A percentile compares a stretch with the other conserved stretches of the same genome.
These are phyloP conservation scores for Prunus dulcis DNA, from an alignment of 306 rosid species.

Conservation along the genomic window DNA sequence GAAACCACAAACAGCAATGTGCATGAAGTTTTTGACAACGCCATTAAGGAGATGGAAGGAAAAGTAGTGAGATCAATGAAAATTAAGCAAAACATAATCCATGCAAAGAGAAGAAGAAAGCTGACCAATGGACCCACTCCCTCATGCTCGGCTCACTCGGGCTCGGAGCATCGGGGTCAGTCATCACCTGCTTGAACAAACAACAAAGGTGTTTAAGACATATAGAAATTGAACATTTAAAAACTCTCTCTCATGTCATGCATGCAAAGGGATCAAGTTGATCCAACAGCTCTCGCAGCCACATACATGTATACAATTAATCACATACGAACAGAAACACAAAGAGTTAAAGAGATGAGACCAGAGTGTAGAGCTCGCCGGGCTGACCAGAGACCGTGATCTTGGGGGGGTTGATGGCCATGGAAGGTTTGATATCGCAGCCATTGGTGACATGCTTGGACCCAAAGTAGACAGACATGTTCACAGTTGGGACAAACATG, in stretches of 20 bases:
- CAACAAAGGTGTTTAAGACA: no score
- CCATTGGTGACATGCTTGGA: slow-evolving; percentile 81
- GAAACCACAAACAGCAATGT: slow-evolving; percentile 13
- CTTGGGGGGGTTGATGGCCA: slow-evolving; percentile 55
- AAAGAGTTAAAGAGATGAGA: not conserved
- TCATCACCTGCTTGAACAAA: slow-evolving; percentile 64
- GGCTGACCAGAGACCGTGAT: slow-evolving; percentile 46
- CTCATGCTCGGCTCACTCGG: slow-evolving; percentile 95
- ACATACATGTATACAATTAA: no score
- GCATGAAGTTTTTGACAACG: not conserved
- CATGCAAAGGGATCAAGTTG: slow-evolving; percentile 3
- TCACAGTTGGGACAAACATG: slow-evolving; percentile 63
- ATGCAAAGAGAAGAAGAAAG: not conserved
- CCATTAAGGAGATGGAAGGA: not conserved
- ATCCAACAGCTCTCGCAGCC: not conserved
- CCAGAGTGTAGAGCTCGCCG: slow-evolving; percentile 71
- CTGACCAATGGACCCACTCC: slow-evolving; percentile 80
- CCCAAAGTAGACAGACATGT: slow-evolving; percentile 70
- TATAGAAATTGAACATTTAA: no score
- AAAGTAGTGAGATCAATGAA: not conserved
- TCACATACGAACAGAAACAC: no score
- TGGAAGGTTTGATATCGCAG: slow-evolving; percentile 77
- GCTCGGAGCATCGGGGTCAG: slow-evolving; percentile 92
- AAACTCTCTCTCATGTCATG: not conserved
- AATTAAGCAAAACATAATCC: not conserved